Evolutionary conservation across 2,329 filamentous ascomycete genomes (phyloP).

Genomic region (Arthrobotrys musiformis): DNA sequence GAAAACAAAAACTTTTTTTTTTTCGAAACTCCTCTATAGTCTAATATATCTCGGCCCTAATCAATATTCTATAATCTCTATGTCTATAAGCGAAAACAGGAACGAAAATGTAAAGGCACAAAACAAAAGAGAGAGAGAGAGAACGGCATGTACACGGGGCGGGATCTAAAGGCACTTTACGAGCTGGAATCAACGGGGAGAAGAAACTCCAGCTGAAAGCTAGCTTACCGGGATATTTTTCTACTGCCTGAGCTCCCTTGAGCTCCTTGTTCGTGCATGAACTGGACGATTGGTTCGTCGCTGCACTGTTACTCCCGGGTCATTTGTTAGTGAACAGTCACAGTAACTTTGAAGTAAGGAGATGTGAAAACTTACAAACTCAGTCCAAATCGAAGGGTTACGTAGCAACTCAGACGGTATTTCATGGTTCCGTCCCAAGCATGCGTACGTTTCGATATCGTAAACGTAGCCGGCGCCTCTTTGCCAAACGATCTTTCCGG

Average conservation of each 20-base stretch:
- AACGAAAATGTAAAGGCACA: no score
- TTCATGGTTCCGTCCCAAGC: background rate
- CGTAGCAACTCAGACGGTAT: background rate
- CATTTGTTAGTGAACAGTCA: background rate
- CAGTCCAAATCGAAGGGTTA: constrained; percentile 4
- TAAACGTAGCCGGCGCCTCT: constrained; percentile 33
- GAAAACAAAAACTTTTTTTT: no score
- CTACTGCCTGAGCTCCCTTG: background rate
- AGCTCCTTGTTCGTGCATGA: background rate
- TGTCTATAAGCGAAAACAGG: no score
- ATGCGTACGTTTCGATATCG: background rate
- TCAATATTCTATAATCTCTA: no score
- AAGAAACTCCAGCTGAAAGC: no score
- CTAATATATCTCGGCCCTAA: no score
- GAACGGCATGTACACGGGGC: no score
- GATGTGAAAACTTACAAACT: background rate
- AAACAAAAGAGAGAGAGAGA: no score
- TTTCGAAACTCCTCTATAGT: no score
- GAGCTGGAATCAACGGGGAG: no score
- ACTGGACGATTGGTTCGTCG: constrained; percentile 17
- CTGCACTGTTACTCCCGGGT: background rate
- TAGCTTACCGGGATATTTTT: background rate
- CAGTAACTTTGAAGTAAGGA: no score
- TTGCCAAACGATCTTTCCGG: constrained; percentile 30
- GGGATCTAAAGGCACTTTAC: no score